Base-by-base conservation (phyloP, 2,329 filamentous ascomycete species). In the Cercospora zeae-maydis region DNA sequence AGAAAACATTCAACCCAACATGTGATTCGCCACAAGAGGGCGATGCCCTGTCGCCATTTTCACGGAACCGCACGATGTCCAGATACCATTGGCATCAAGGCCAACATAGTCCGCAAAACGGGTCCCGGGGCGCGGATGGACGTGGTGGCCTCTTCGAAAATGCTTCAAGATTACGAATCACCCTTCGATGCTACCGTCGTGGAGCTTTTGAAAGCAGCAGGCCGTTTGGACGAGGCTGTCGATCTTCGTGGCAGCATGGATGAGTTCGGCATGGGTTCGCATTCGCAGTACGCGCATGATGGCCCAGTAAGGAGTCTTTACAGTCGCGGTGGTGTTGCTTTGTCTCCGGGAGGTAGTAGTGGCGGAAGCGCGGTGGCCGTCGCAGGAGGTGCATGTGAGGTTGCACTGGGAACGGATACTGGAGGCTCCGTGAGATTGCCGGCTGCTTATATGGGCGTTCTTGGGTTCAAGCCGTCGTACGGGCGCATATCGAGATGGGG, bases 211-310 rank as follows among this genome's bases (percentile, higher is more conserved):
- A 83, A 84, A 61, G 74, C 79, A 30, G 82, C 84, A 4, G 89
- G 88, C 45, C 87, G 86, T 5, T 75, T 83, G 5, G 75, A 93
- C 1, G 82, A 87, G 1, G 89, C 89, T 6, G 9, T 52, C 19
- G 37, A 33, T 8, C 96, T 96, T 77, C 61, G 60, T 27, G 93
- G 92, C 1, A 96, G 96, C 74, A 87, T 98, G 81, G 95, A 98
- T 77, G 95, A 96, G 74, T 96, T 96, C 74, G 92, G 93, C 30
- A 96, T 96, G 93, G 92, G 92, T 1, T 96, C 92, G 8, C 88
- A 96, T 73, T 89, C 88, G 1, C 83, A 82, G 19, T 79, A 88
- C 71, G 92, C 91, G 0, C 78, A 81, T 59, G 86, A 88, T 70
- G 90, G 90, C 1, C 75, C 85, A 1, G 89, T 93, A 4, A 79